phyloP scores from a whole-genome alignment of 2,329 filamentous ascomycete species.

The Neofusicoccum laricinum region DNA sequence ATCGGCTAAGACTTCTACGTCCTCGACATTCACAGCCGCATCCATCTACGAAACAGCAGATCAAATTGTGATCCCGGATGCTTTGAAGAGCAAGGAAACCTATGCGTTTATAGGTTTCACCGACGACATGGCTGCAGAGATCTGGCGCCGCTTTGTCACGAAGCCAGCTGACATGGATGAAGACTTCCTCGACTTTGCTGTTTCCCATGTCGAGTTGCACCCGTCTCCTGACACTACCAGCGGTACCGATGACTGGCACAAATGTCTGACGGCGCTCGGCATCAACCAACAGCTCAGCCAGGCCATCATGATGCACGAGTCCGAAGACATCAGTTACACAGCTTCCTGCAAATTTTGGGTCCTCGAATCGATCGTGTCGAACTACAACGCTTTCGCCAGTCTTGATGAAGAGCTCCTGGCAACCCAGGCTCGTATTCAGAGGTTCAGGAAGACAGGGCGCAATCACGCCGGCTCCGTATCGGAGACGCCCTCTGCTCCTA shows the following conservation, averaged over 20 bases:
- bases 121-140: neutral
- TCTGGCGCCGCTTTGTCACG: neutral
- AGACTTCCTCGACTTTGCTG: neutral
- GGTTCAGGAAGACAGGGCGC: no score
- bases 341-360: neutral
- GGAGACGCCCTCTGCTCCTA: no score
- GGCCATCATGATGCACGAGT: neutral
- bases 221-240: neutral
- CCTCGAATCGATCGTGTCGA: neutral
- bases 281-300: neutral
- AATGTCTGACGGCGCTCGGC: neutral
- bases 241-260: no score
- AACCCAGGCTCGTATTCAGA: no score
- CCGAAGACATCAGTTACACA: neutral
- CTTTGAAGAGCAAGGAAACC: neutral
- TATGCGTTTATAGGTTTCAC: neutral
- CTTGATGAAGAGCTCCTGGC: no score
- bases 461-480: no score
- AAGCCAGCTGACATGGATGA: neutral
- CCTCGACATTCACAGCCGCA: no score
- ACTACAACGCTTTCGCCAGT: neutral
- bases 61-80: no score
- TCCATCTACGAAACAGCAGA: no score
- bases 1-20: no score
- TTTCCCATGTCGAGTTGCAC: neutral